A percentile compares a stretch with the other conserved stretches of the same genome.
Evolutionary conservation across 345 rosid genomes (phyloP).

Genomic region (Euphorbia lathyris): DNA sequence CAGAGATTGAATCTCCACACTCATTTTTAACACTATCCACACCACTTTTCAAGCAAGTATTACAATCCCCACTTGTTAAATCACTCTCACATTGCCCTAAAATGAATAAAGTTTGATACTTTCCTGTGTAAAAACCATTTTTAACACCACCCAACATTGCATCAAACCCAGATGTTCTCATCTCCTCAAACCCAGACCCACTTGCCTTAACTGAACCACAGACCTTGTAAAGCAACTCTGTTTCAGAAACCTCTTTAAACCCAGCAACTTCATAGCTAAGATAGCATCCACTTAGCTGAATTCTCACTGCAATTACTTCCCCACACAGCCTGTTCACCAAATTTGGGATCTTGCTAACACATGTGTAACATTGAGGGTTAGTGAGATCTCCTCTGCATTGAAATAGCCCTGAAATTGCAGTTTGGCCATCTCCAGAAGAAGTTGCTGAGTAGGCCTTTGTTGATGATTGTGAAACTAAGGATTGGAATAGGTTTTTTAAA

Average conservation of each 20-base stretch:
- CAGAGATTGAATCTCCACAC: slow-evolving; percentile 69
- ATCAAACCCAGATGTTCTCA: slow-evolving; percentile 45
- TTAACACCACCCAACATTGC: slow-evolving; percentile 50
- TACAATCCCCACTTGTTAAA: slow-evolving; percentile 54
- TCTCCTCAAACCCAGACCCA: slow-evolving; percentile 37
- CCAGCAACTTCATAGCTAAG: slow-evolving; percentile 57
- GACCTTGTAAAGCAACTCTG: slow-evolving; percentile 46
- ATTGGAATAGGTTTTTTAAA: slow-evolving; percentile 47
- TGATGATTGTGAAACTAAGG: slow-evolving; percentile 63
- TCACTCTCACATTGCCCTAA: slow-evolving; percentile 92
- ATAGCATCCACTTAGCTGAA: slow-evolving; percentile 68
- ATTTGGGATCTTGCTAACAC: slow-evolving; percentile 53
- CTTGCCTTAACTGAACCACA: slow-evolving; percentile 50
- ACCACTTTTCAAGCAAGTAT: slow-evolving; percentile 56
- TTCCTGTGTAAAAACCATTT: slow-evolving; percentile 48
- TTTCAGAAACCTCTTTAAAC: slow-evolving; percentile 47
- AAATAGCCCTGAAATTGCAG: slow-evolving; percentile 55
- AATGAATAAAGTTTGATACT: slow-evolving; percentile 43
- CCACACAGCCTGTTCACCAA: slow-evolving; percentile 58
- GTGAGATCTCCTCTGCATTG: slow-evolving; percentile 94
- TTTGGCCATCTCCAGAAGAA: slow-evolving; percentile 51
- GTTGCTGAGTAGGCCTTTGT: slow-evolving; percentile 40
- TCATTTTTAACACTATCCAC: slow-evolving; percentile 45
- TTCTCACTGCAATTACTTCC: slow-evolving; percentile 51
- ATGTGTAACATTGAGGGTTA: slow-evolving; percentile 43